These are phyloP conservation scores for Irineochytrium annulatum DNA, from an alignment of 192 early-diverging fungal genomes.

Conservation along the genomic window DNA sequence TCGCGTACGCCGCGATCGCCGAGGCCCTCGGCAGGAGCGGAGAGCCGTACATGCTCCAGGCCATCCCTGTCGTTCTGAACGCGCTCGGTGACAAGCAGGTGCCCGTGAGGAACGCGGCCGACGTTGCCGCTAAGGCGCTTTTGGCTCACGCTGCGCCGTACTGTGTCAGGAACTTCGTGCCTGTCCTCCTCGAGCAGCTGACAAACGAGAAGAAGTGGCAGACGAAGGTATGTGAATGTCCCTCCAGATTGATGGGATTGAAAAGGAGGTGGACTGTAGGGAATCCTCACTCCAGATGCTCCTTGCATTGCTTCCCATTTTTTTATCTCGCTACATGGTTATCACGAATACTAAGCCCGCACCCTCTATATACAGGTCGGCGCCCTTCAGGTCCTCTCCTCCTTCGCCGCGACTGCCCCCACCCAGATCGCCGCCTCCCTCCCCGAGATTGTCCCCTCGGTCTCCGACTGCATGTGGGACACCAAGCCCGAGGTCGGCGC, in stretches of 20 bases:
- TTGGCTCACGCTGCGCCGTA: slow-evolving; percentile 39
- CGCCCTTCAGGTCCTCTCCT: slow-evolving; percentile 42
- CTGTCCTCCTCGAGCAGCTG: slow-evolving; percentile 60
- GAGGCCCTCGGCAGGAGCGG: slow-evolving; percentile 49
- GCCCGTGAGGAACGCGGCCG: slow-evolving; percentile 38
- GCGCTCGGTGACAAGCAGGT: slow-evolving; percentile 48
- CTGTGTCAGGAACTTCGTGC: slow-evolving; percentile 52
- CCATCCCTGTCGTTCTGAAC: slow-evolving; percentile 61
- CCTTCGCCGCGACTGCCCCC: slow-evolving; percentile 41
- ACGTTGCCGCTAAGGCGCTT: slow-evolving; percentile 39
- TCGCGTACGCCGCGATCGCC: slow-evolving; percentile 57
- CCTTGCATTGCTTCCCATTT: slow-evolving; percentile 15
- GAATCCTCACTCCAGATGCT: slow-evolving; percentile 15
- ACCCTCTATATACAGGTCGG: slow-evolving; percentile 66
- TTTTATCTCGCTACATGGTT: slow-evolving; percentile 49
- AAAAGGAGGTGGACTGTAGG: slow-evolving; percentile 59
- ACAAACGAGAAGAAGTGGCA: slow-evolving; percentile 76
- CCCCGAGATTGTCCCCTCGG: slow-evolving; percentile 62
- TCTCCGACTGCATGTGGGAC: slow-evolving; percentile 77
- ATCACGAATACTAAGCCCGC: slow-evolving; percentile 71
- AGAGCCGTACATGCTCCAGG: slow-evolving; percentile 65
- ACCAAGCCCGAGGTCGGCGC: slow-evolving; percentile 68
- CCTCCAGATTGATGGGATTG: slow-evolving; percentile 32
- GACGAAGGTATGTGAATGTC: slow-evolving; percentile 64
- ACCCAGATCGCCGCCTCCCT: slow-evolving; percentile 43